Evolutionary conservation across 306 rosid species (phyloP).

Genomic region (Crataegus laevigata): DNA sequence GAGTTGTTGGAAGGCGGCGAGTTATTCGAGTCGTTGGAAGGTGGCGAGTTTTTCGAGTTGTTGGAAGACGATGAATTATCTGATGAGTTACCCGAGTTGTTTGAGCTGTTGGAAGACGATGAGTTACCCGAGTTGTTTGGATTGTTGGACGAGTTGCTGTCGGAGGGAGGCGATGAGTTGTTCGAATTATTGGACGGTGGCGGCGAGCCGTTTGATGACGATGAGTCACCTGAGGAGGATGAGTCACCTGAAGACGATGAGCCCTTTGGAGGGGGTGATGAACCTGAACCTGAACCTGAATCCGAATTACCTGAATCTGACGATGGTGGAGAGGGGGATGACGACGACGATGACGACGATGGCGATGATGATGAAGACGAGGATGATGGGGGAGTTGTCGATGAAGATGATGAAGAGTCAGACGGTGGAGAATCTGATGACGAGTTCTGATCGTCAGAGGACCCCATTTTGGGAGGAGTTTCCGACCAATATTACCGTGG

Average conservation of each 20-base stretch:
- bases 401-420: slow-evolving; percentile 4
- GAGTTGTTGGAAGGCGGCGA: not conserved
- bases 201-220: not conserved
- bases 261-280: not conserved
- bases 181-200: not conserved
- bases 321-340: slow-evolving; percentile 14
- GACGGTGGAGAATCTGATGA: slow-evolving; percentile 11
- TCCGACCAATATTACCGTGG: slow-evolving; percentile 10
- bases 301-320: not conserved
- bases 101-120: not conserved
- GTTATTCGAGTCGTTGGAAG: not conserved
- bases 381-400: not conserved
- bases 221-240: not conserved
- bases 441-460: not conserved
- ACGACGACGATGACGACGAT: not conserved
- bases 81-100: not conserved
- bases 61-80: not conserved
- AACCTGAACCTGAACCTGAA: not conserved
- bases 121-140: not conserved
- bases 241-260: slow-evolving; percentile 11
- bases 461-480: slow-evolving; percentile 37
- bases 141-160: not conserved
- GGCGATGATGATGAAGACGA: slow-evolving; percentile 5
- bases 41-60: not conserved
- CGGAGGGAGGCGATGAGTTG: not conserved